A percentile compares a stretch with the other conserved stretches of the same genome.
Evolutionary conservation across 1,139 yeast species (phyloP).

Genomic region (Sugiyamaella sp.): DNA sequence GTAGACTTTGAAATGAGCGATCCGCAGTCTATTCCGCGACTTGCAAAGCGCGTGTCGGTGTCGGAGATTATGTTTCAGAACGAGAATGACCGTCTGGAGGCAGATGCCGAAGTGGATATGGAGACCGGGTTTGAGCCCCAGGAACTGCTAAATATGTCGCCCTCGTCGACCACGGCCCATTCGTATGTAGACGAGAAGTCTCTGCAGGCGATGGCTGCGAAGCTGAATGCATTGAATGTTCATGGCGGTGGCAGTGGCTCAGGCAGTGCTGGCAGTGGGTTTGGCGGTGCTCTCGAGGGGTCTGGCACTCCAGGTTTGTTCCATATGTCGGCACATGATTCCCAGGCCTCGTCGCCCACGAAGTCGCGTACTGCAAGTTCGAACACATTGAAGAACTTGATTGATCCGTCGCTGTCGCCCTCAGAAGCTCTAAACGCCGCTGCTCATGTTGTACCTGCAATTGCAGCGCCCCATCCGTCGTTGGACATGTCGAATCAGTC

Average conservation of each 20-base stretch:
- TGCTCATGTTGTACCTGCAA: not conserved
- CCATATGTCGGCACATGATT: not conserved
- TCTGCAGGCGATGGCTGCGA: slow-evolving; percentile 71
- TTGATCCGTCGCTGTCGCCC: not conserved
- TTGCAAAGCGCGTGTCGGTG: slow-evolving; percentile 14
- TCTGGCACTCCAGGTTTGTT: not conserved
- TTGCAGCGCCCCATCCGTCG: slow-evolving; percentile 24
- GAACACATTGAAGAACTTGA: not conserved
- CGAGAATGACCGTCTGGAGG: slow-evolving; percentile 21
- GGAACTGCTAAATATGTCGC: slow-evolving; percentile 17
- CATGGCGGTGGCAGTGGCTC: slow-evolving; percentile 16
- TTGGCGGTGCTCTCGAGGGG: not conserved
- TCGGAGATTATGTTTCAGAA: slow-evolving; percentile 22
- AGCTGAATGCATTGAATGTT: slow-evolving; percentile 56
- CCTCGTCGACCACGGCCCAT: slow-evolving; percentile 32
- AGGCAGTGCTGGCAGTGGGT: not conserved
- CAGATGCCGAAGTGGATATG: slow-evolving; percentile 21
- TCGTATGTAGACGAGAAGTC: slow-evolving; percentile 70
- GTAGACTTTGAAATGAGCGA: slow-evolving; percentile 11
- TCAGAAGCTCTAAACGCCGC: not conserved
- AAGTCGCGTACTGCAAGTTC: slow-evolving; percentile 5
- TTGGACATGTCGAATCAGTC: slow-evolving; percentile 22
- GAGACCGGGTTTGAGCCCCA: slow-evolving; percentile 22
- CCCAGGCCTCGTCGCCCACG: not conserved
- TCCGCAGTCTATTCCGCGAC: slow-evolving; percentile 19